Base-by-base conservation (phyloP, 2,329 filamentous ascomycete genomes). In the Elsinoe perseae region DNA sequence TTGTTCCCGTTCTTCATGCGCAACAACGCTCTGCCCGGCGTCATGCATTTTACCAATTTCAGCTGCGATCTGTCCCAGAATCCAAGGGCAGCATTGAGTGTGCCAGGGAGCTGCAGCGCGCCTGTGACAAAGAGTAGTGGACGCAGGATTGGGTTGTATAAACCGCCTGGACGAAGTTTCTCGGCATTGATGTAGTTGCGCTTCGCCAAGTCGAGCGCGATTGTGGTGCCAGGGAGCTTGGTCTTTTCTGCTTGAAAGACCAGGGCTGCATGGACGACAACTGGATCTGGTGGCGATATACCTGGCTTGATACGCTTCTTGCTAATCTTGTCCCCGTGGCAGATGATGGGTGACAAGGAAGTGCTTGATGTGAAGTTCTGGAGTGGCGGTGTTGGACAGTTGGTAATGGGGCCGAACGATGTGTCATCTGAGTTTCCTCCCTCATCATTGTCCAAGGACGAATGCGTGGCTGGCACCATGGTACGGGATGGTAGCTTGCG, bases 71-170 rank as follows among this genome's bases (percentile, higher is more conserved):
- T 52, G 25, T 32, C 28, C 32, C 32, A 62, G 0, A 60, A 66
- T 5, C 73, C 80, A 0, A 62, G 72, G 0, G 71, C 14, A 60
- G 66, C 36, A 56, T 70, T 59, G 54, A 69, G 61, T 59, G 71
- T 64, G 62, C 73, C 67, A 77, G 79, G 64, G 71, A 75, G 58
- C 71, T 73, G 69, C 75, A 82, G 64, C 40, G 80, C 75, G 16
- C 73, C 67, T 27, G 73, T 67, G 5, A 77, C 68, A 56, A 82
- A 75, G 65, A 80, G 80, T 20, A 78, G 77, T 54, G 78, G 77
- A 65, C 78, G 77, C 57, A 79, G 74, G 60, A 68, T 73, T 9
- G 77, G 68, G 3, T 78, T 78, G 61, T 80, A 78, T 23, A 78
- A 73, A 59, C 73, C 76, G 12, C 77, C 77, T 59, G 78, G 74